phyloP scores from a whole-genome alignment of 768 basidiomycete species.

The Trametes punicea region DNA sequence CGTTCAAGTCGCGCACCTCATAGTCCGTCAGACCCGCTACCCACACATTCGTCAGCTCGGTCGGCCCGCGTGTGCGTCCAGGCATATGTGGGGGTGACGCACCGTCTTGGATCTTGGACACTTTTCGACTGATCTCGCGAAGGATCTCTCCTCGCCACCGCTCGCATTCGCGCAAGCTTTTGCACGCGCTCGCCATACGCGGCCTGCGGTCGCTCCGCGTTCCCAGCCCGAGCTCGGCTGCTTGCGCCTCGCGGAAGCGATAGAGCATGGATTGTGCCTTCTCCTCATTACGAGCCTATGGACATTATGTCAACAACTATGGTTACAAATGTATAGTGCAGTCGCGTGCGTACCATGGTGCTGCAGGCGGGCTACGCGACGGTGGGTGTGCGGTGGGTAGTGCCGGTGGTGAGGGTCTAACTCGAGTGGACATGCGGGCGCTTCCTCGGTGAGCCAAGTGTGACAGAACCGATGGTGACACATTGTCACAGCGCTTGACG shows the following conservation, averaged over 20 bases:
- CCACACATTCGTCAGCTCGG: background rate
- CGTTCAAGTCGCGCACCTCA: conserved; percentile 93
- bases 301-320: background rate
- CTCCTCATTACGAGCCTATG: conserved; percentile 94
- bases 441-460: no score
- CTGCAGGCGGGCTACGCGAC: no score
- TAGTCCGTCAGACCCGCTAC: conserved; percentile 92
- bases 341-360: no score
- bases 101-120: conserved; percentile 98
- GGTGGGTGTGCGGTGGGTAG: no score
- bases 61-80: background rate
- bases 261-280: conserved; percentile 95
- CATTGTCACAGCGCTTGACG: no score
- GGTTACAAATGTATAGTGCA: no score
- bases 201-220: conserved; percentile 83
- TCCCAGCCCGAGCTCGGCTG: conserved; percentile 89
- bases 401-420: no score
- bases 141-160: conserved; percentile 95
- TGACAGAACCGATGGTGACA: no score
- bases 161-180: conserved; percentile 90
- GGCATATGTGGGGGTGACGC: conserved; percentile 26
- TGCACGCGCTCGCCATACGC: conserved; percentile 88
- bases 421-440: no score
- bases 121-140: conserved; percentile 92
- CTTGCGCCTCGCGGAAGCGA: conserved; percentile 95